Evolutionary conservation across 768 basidiomycete genomes (phyloP), one percentile per base, ranked within the genome.

Genomic region (Pisolithus sp.): DNA sequence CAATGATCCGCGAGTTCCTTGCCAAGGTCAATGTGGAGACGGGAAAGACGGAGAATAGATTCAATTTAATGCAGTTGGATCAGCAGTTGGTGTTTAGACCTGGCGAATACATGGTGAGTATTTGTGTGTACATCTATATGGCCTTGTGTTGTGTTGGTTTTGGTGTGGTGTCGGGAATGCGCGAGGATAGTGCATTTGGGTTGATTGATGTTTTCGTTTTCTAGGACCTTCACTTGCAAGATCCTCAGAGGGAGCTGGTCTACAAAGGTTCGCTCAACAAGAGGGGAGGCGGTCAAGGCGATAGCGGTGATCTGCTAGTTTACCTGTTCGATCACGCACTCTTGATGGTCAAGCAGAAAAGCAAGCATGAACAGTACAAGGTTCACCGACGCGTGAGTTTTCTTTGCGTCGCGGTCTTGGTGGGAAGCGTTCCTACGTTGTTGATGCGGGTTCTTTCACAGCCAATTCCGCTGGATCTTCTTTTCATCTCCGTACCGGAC

Each of bases 291-390:
- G 82, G 82, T 6, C 78, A 83, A 60, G 77, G 78, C 53, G 86
- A 87, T 54, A 92, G 84, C 60, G 93, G 92, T 15, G 95, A 98
- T 65, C 74, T 97, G 46, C 81, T 90, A 60, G 89, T 95, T 6
- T 97, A 95, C 73, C 70, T 99, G 62, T 96, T 99, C 64, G 96
- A 99, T 66, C 96, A 99, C 68, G 93, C 93, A 1, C 72, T 99
- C 40, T 73, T 99, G 30, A 91, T 98, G 80, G 93, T 89, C 57
- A 97, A 93, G 71, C 86, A 93, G 64, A 93, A 92, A 69, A 89
- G 83, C 69, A 93, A 93, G 65, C 83, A 85, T 47, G 94, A 97
- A 59, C 90, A 93, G 61, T 86, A 82, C 68, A 90, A 89, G 64
- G 94, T 98, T 12, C 94, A 96, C 64, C 83, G 94, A 59, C 83